Percentiles rank a stretch among this genome's conserved stretches.
Conservation (phyloP, 2,329 filamentous ascomycete species). For the Aspergillus persii region DNA sequence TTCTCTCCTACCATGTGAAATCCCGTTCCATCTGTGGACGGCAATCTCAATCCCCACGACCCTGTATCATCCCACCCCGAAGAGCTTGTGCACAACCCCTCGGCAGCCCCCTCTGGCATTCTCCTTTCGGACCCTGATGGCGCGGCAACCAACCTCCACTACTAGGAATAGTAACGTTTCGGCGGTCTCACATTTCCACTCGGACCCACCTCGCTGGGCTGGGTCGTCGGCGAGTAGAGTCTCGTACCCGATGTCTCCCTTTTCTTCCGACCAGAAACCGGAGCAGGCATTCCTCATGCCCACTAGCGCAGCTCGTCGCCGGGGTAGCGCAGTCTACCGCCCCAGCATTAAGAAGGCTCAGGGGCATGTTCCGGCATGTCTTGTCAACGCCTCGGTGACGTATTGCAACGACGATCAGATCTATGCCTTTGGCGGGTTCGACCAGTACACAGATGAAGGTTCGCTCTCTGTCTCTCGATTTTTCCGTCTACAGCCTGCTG, state of each 20-base stretch:
- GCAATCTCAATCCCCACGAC: background rate
- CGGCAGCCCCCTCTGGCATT: background rate
- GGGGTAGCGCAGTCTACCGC: conserved; percentile 68
- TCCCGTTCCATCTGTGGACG: background rate
- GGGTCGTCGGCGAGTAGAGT: conserved; percentile 23
- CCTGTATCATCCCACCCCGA: background rate
- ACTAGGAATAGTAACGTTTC: conserved; percentile 18
- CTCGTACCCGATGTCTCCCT: conserved; percentile 31
- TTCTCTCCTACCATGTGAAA: background rate
- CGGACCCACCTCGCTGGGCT: conserved; percentile 34
- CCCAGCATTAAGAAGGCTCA: conserved; percentile 78
- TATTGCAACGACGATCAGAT: conserved; percentile 96
- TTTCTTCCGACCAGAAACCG: conserved; percentile 46
- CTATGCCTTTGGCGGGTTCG: conserved; percentile 96
- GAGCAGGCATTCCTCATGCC: conserved; percentile 87
- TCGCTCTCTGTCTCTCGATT: conserved; percentile 4
- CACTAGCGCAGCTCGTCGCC: conserved; percentile 67
- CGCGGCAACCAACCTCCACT: conserved; percentile 27
- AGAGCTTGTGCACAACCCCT: background rate
- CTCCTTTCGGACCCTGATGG: conserved; percentile 24
- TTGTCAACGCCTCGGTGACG: conserved; percentile 98
- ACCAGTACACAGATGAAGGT: conserved; percentile 96
- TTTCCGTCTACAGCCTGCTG: background rate
- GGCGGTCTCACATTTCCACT: conserved; percentile 27
- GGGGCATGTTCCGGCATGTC: conserved; percentile 81